Percentiles rank a stretch among this genome's conserved stretches.
Conservation (phyloP, 2,329 filamentous ascomycete species). For the Monilinia laxa region DNA sequence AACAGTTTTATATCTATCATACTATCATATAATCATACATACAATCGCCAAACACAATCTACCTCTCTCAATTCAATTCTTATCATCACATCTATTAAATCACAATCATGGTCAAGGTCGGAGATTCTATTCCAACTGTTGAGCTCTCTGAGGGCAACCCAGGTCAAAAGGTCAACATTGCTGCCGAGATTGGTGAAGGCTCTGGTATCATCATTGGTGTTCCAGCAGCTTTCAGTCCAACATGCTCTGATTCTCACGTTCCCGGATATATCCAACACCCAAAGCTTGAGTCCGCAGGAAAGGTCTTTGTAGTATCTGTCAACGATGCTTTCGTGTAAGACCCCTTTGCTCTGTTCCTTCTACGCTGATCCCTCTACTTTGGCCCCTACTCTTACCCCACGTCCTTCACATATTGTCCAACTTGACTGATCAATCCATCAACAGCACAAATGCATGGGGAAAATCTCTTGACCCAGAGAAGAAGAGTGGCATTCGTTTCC, state of each 20-base stretch:
- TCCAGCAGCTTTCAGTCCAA: constrained; percentile 73
- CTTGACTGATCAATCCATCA: background rate
- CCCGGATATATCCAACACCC: constrained; percentile 82
- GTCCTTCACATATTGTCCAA: background rate
- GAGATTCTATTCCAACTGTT: constrained; percentile 75
- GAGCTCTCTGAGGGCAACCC: constrained; percentile 79
- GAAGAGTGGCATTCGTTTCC: constrained; percentile 78
- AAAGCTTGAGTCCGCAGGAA: constrained; percentile 73
- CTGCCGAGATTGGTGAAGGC: constrained; percentile 65
- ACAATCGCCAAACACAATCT: background rate
- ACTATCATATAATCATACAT: background rate
- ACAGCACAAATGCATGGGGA: constrained; percentile 86
- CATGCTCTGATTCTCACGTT: constrained; percentile 69
- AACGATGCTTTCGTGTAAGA: constrained; percentile 92
- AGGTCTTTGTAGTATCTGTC: constrained; percentile 86
- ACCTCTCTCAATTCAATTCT: background rate
- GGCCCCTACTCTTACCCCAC: background rate
- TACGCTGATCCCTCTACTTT: background rate
- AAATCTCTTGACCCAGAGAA: constrained; percentile 71
- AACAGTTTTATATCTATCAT: background rate
- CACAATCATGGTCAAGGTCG: constrained; percentile 57
- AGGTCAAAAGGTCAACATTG: constrained; percentile 83
- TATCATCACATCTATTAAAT: constrained; percentile 10
- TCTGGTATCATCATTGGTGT: constrained; percentile 83
- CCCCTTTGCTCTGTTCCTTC: background rate